These are phyloP conservation scores for Athelia sp. DNA, from an alignment of 1,284 basidiomycete species.

Conservation along the genomic window DNA sequence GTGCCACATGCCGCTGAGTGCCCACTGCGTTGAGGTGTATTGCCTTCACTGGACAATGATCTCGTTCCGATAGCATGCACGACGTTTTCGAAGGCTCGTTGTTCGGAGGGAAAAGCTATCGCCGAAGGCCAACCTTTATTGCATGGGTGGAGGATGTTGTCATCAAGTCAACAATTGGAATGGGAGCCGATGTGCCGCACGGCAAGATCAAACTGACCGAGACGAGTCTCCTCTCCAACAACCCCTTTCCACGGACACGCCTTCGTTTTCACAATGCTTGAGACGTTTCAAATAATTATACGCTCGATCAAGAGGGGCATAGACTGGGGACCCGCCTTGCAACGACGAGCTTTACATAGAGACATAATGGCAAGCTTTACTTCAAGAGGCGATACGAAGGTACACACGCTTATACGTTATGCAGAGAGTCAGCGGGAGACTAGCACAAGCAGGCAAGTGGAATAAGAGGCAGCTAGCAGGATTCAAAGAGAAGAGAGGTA, in stretches of 20 bases:
- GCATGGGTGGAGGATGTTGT: slow-evolving; percentile 48
- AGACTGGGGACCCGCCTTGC: slow-evolving; percentile 32
- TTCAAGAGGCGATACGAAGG: too few relatives aligned
- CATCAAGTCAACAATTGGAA: slow-evolving; percentile 3
- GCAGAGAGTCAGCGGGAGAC: too few relatives aligned
- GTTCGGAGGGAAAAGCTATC: too few relatives aligned
- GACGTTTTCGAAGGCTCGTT: slow-evolving; percentile 7
- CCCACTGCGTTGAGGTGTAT: slow-evolving; percentile 16
- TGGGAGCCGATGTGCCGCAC: neutral
- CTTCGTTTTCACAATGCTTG: neutral
- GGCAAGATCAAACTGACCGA: slow-evolving; percentile 32
- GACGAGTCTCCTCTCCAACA: slow-evolving; percentile 44
- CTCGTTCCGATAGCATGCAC: neutral
- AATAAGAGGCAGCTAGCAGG: too few relatives aligned
- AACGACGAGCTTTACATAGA: slow-evolving; percentile 37
- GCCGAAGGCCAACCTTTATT: slow-evolving; percentile 36
- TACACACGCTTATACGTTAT: too few relatives aligned
- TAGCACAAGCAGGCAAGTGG: too few relatives aligned
- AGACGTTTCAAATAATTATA: too few relatives aligned
- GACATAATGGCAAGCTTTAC: too few relatives aligned
- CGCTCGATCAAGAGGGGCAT: too few relatives aligned
- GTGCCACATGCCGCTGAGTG: slow-evolving; percentile 23
- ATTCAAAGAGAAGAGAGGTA: too few relatives aligned
- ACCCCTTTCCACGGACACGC: slow-evolving; percentile 28
- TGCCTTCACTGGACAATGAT: slow-evolving; percentile 4